Base-by-base conservation (phyloP, 805 yeast genomes). In the Candida pseudofarinosa region DNA sequence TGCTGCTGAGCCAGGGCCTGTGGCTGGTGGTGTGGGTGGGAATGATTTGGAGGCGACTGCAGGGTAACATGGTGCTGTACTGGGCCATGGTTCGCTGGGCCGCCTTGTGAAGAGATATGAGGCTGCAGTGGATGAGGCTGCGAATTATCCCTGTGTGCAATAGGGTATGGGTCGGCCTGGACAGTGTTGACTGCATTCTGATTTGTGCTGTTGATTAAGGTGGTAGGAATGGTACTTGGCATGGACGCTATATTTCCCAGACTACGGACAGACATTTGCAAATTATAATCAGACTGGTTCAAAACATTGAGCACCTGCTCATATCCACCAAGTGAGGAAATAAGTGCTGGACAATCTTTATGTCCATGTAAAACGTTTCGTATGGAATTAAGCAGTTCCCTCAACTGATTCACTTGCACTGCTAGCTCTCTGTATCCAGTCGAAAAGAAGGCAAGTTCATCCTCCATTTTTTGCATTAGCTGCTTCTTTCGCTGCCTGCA, bases 401-500 rank as follows among this genome's bases (percentile, higher is more conserved):
- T 67, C 42, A 86, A 62, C 28, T 71, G 73, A n/a, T 67, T 64
- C 4, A 82, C 76, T 47, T 86, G 85, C 2, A 67, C 62, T 12
- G 80, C 74, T 39, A 89, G 63, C 33, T 79, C 79, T 17, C 83
- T 77, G 62, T 86, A 88, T 47, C 89, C 90, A 8, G 73, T 62
- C 14, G 85, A 74, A 58, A 81, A 88, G 53, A 77, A 81, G 35
- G 80, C 74, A 41, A 88, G 73, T 58, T 89, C 95, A 37, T 74
- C 79, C 59, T 89, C 95, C 79, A 93, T 83, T 52, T 83, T 85
- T 44, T 79, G 81, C 28, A 89, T 77, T 72, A 85, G 83, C 59
- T 87, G 88, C 69, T 93, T 93, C 72, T 93, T 93, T 44, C 97
- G 78, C 63, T 87, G 95, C 46, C 99, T 79, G 70, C 98, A 93